These are phyloP conservation scores for Bretziella fagacearum DNA, from an alignment of 2,329 filamentous ascomycete genomes.

Conservation along the genomic window DNA sequence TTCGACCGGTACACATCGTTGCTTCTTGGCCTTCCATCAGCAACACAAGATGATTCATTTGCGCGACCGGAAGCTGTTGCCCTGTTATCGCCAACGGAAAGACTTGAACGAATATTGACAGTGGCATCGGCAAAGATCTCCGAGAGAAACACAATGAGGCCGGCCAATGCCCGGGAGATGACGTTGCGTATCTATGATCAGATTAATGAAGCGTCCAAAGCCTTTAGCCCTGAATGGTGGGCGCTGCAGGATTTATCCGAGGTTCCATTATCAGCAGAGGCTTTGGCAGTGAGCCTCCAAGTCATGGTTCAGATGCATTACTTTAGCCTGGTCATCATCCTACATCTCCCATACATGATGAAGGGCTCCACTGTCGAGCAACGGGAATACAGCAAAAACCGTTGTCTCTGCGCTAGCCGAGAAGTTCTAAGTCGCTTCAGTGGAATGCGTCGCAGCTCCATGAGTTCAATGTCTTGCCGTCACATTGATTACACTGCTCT, in stretches of 20 bases:
- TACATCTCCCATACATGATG: conserved; percentile 40
- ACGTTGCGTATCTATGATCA: conserved; percentile 31
- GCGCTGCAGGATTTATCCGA: conserved; percentile 20
- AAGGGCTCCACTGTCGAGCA: conserved; percentile 23
- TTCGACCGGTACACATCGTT: conserved; percentile 35
- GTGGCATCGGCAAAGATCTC: conserved; percentile 29
- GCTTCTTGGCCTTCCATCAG: conserved; percentile 32
- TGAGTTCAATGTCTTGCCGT: conserved; percentile 26
- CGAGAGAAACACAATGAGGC: conserved; percentile 25
- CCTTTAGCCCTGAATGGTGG: conserved; percentile 34
- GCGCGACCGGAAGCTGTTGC: conserved; percentile 19
- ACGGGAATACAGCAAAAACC: conserved; percentile 31
- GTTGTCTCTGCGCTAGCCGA: conserved; percentile 32
- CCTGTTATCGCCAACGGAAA: conserved; percentile 25
- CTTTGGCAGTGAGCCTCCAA: conserved; percentile 27
- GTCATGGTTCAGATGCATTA: conserved; percentile 34
- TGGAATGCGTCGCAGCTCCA: conserved; percentile 27
- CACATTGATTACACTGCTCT: conserved; percentile 36
- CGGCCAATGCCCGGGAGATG: conserved; percentile 23
- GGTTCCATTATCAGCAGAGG: conserved; percentile 27
- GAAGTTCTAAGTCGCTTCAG: conserved; percentile 33
- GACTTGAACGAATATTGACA: conserved; percentile 29
- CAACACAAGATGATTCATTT: conserved; percentile 26
- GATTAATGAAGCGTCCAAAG: conserved; percentile 26
- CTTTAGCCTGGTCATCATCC: conserved; percentile 32